phyloP scores from a whole-genome alignment of 108 stramenopile species.

The Aurantiochytrium sp. region DNA sequence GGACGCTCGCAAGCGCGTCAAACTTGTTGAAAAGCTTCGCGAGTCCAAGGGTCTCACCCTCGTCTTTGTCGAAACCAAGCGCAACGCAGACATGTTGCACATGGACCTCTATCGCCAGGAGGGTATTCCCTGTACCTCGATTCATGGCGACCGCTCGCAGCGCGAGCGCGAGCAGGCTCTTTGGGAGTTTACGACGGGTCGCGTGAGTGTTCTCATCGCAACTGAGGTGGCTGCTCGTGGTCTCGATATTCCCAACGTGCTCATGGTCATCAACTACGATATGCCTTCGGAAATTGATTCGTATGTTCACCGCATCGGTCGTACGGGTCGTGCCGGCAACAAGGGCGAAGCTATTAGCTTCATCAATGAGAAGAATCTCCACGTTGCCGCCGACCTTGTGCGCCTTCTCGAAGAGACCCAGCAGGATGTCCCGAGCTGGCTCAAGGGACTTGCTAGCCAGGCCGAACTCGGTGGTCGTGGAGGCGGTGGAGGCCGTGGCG shows the following conservation, averaged over 20 bases:
- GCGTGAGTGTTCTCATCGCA: conserved; percentile 54
- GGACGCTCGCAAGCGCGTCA: conserved; percentile 72
- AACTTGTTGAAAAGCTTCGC: conserved; percentile 61
- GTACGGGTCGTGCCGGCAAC: conserved; percentile 63
- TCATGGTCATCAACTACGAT: conserved; percentile 62
- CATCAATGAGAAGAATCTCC: conserved; percentile 55
- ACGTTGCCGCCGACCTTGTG: conserved; percentile 51
- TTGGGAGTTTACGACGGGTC: conserved; percentile 45
- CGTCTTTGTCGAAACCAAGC: conserved; percentile 96
- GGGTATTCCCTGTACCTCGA: conserved; percentile 83
- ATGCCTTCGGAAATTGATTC: conserved; percentile 53
- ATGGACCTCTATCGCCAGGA: conserved; percentile 63
- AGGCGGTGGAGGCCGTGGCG: background rate
- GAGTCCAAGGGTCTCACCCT: conserved; percentile 71
- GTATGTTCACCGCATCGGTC: conserved; percentile 65
- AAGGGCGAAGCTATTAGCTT: conserved; percentile 51
- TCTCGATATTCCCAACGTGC: conserved; percentile 57
- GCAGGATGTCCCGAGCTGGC: conserved; percentile 27
- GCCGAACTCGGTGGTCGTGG: conserved; percentile 19
- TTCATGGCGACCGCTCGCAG: conserved; percentile 95
- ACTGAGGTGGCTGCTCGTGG: conserved; percentile 64
- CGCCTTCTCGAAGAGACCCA: conserved; percentile 28
- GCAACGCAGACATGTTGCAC: conserved; percentile 85
- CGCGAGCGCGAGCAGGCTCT: conserved; percentile 60
- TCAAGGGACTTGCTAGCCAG: conserved; percentile 29